A percentile compares a stretch with the other conserved stretches of the same genome.
These are phyloP conservation scores for Poterioochromonas sp. DNA, from an alignment of 352 stramenopile genomes.

Conservation along the genomic window DNA sequence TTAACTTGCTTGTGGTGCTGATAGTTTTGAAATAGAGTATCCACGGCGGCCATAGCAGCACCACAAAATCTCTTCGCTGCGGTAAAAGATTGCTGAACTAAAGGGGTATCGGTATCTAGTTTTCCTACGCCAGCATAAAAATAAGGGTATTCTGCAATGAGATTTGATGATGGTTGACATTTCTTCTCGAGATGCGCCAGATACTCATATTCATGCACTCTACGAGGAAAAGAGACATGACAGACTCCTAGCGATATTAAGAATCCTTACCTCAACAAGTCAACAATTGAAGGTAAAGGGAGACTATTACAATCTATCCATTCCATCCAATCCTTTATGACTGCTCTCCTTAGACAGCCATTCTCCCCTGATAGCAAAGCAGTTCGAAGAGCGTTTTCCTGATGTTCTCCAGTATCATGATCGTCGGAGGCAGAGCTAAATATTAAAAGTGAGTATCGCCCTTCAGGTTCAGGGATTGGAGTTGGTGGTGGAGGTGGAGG, in stretches of 20 bases:
- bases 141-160: background rate
- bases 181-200: constrained; percentile 13
- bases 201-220: constrained; percentile 25
- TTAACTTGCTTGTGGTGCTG: background rate
- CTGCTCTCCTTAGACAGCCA: background rate
- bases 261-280: constrained; percentile 1
- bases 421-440: background rate
- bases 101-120: constrained; percentile 17
- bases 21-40: background rate
- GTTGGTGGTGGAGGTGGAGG: background rate
- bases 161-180: background rate
- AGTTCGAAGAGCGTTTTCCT: constrained; percentile 12
- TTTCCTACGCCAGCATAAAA: background rate
- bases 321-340: background rate
- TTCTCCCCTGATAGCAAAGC: background rate
- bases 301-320: constrained; percentile 20
- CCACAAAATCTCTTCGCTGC: constrained; percentile 25
- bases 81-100: background rate
- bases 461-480: no score
- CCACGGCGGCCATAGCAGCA: constrained; percentile 2
- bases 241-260: background rate
- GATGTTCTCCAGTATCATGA: constrained; percentile 20
- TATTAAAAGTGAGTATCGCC: background rate
- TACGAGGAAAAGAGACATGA: background rate
- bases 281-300: background rate